Evolutionary conservation across 2,329 filamentous ascomycete genomes (phyloP), one percentile per base, ranked within the genome.

Genomic region (Helicocarpus griseus): DNA sequence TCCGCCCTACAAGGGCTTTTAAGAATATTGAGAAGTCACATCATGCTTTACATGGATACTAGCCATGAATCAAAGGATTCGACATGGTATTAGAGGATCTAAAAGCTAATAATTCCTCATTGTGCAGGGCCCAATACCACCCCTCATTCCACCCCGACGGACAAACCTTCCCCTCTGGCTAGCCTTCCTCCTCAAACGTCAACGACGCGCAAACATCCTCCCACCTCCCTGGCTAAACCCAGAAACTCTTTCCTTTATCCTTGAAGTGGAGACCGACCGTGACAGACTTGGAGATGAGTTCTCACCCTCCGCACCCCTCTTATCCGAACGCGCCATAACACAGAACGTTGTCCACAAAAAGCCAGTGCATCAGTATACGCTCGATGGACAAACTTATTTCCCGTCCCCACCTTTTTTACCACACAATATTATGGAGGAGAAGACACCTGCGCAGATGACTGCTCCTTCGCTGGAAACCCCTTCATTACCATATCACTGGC

Each of bases 401-500:
- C 54, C 65, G 0, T 81, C 83, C 0, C 81, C 90, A 3, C 91
- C 91, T 0, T 96, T 96, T 64, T 70, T 94, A 1, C 80, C 82
- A 1, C 83, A 84, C 14, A 88, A 86, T 57, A 89, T 85, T 0
- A 81, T 84, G 19, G 74, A 80, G 44, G 54, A 54, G 33, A 51
- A 48, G 5, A 31, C 44, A 21, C 36, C 26, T 3, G 38, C 35
- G 33, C 49, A 48, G 5, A 31, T 39, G 26, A 41, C 26, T 3
- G 38, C 35, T 13, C 43, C 51, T 9, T 21, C n/a, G 8, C 48
- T 49, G 8, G 24, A 6, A 14, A 5, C 1, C 40, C 54, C 38
- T 26, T 80, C 85, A 1, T 74, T 98, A 29, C 93, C 93, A 0
- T 97, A 95, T 65, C 91, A 97, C 72, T 98, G 91, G 90, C 79